Conservation (phyloP, 305 asterid genomes). For the Fraxinus dipetala region DNA sequence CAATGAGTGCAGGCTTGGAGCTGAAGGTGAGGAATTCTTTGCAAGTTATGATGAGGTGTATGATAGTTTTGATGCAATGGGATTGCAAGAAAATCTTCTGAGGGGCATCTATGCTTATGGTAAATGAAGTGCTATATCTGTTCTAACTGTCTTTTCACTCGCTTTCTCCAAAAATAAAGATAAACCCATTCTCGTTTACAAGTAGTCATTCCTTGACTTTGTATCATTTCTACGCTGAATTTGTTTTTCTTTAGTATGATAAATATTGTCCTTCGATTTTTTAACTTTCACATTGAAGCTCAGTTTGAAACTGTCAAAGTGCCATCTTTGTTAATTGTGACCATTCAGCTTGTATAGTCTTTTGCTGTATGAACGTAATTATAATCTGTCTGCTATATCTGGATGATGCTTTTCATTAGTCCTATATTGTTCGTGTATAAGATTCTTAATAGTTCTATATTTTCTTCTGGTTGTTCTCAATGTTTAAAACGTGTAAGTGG, state of each 20-base stretch:
- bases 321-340: neutral
- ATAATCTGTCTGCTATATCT: neutral
- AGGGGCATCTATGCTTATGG: conserved; percentile 93
- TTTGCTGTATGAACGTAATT: neutral
- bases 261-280: neutral
- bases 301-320: neutral
- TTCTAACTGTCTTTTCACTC: neutral
- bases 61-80: conserved; percentile 85
- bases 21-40: conserved; percentile 53
- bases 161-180: neutral
- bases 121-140: conserved; percentile 19
- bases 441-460: neutral
- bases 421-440: neutral
- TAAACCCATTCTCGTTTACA: neutral
- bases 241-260: neutral
- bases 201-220: neutral
- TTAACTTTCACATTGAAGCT: neutral
- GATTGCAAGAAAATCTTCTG: conserved; percentile 81
- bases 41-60: conserved; percentile 80
- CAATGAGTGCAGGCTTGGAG: neutral
- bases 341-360: neutral
- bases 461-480: neutral
- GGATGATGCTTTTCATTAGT: neutral
- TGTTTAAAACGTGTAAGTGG: neutral
- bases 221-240: neutral